These are phyloP conservation scores for Lepraria neglecta DNA, from an alignment of 495 filamentous ascomycete genomes.

Conservation along the genomic window DNA sequence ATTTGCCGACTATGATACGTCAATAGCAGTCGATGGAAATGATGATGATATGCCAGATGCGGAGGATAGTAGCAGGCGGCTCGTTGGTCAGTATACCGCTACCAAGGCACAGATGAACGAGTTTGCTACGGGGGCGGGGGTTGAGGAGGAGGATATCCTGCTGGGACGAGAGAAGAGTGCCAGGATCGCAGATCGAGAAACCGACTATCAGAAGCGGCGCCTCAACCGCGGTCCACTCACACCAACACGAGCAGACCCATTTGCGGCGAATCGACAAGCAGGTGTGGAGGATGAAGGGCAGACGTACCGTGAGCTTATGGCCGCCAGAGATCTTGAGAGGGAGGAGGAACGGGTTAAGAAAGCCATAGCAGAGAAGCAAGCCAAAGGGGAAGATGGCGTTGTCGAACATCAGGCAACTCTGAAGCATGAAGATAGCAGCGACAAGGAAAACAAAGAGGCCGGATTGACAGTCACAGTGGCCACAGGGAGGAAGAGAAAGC, in stretches of 20 bases:
- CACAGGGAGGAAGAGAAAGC: conserved; percentile 74
- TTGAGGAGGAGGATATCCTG: conserved; percentile 88
- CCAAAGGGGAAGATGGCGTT: conserved; percentile 52
- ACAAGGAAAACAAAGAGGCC: conserved; percentile 67
- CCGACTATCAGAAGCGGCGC: conserved; percentile 94
- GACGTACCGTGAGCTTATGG: conserved; percentile 90
- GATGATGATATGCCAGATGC: conserved; percentile 79
- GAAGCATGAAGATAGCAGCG: conserved; percentile 53
- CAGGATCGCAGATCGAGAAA: conserved; percentile 85
- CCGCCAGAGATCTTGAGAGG: conserved; percentile 78
- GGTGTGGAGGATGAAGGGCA: conserved; percentile 61
- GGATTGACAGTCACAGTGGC: conserved; percentile 59
- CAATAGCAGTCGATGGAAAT: conserved; percentile 73
- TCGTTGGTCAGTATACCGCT: conserved; percentile 97
- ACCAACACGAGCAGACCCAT: conserved; percentile 83
- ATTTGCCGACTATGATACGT: conserved; percentile 84
- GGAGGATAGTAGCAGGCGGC: conserved; percentile 64
- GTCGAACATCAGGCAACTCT: conserved; percentile 65
- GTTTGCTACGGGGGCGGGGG: conserved; percentile 76
- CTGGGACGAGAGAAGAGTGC: conserved; percentile 81
- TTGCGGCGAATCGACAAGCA: conserved; percentile 66
- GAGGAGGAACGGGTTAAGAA: conserved; percentile 86
- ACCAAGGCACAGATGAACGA: conserved; percentile 87
- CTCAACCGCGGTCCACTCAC: conserved; percentile 76
- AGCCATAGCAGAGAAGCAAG: conserved; percentile 70